Conservation (phyloP, 1,284 basidiomycete genomes). For the Cryptococcus depauperatus region DNA sequence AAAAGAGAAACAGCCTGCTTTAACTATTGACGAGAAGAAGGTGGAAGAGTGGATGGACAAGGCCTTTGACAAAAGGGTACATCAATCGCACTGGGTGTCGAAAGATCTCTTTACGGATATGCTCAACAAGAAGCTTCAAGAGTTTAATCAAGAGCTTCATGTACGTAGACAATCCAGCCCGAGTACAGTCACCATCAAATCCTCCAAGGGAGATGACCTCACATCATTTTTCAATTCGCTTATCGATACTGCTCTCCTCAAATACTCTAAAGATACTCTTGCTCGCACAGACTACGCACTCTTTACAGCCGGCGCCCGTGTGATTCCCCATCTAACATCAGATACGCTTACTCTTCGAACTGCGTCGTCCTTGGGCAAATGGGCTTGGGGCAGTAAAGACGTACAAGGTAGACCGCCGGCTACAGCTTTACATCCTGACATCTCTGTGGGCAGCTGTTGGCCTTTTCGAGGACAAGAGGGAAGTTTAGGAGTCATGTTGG, state of each 20-base stretch:
- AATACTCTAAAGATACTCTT: constrained; percentile 66
- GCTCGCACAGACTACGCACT: constrained; percentile 77
- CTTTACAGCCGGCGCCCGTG: constrained; percentile 67
- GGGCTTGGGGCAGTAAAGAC: constrained; percentile 34
- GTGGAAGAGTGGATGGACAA: constrained; percentile 38
- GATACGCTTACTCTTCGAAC: constrained; percentile 62
- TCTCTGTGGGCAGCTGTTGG: constrained; percentile 82
- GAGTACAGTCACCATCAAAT: constrained; percentile 55
- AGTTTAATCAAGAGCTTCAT: constrained; percentile 19
- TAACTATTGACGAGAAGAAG: constrained; percentile 38
- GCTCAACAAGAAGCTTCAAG: constrained; percentile 27
- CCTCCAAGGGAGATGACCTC: constrained; percentile 66
- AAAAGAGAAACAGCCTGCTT: background rate
- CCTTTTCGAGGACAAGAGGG: constrained; percentile 72
- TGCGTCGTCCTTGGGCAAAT: constrained; percentile 16
- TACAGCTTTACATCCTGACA: constrained; percentile 66
- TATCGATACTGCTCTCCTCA: constrained; percentile 59
- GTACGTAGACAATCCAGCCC: constrained; percentile 30
- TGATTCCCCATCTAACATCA: constrained; percentile 75
- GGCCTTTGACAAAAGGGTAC: constrained; percentile 32
- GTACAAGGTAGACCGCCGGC: constrained; percentile 71
- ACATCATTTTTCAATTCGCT: constrained; percentile 61
- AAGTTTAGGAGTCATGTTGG: constrained; percentile 71
- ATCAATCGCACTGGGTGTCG: constrained; percentile 6
- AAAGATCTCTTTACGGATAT: constrained; percentile 28